A percentile compares a stretch with the other conserved stretches of the same genome.
These are phyloP conservation scores for Amanita exitialis DNA, from an alignment of 768 basidiomycete genomes.

Conservation along the genomic window DNA sequence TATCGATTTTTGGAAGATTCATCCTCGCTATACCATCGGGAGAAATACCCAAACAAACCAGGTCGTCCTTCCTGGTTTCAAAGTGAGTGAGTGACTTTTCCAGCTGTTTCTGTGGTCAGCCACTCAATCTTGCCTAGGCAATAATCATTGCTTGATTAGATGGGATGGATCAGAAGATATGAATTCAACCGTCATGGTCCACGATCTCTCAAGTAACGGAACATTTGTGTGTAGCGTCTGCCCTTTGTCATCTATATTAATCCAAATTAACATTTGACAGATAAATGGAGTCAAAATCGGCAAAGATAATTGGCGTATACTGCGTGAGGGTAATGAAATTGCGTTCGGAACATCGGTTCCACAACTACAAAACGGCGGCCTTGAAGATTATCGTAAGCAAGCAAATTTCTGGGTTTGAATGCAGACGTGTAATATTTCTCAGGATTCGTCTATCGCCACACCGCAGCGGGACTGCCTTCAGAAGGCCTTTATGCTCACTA, in stretches of 20 bases:
- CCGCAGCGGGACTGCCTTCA: conserved; percentile 36
- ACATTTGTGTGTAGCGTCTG: conserved; percentile 44
- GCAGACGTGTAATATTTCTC: not conserved
- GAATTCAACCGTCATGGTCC: conserved; percentile 35
- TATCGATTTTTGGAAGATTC: conserved; percentile 52
- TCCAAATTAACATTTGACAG: conserved; percentile 22
- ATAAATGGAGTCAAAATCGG: conserved; percentile 62
- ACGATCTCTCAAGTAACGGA: conserved; percentile 61
- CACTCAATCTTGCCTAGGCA: conserved; percentile 27
- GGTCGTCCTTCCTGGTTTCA: conserved; percentile 56
- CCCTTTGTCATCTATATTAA: not conserved
- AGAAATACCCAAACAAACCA: conserved; percentile 37
- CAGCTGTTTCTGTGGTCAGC: not conserved
- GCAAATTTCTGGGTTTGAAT: not conserved
- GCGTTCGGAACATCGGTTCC: conserved; percentile 60
- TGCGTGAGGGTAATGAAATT: conserved; percentile 79
- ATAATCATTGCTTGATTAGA: conserved; percentile 43
- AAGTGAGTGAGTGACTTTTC: conserved; percentile 50
- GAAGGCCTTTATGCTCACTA: conserved; percentile 56
- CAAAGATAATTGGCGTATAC: conserved; percentile 39
- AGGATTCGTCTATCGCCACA: conserved; percentile 71
- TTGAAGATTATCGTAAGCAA: conserved; percentile 69
- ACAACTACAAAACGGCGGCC: conserved; percentile 30
- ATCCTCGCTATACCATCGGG: conserved; percentile 42
- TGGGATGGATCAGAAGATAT: conserved; percentile 46